Evolutionary conservation across 257 asterid genomes (phyloP), one percentile per base, ranked within the genome.

Genomic region (Pogostemon cablin): DNA sequence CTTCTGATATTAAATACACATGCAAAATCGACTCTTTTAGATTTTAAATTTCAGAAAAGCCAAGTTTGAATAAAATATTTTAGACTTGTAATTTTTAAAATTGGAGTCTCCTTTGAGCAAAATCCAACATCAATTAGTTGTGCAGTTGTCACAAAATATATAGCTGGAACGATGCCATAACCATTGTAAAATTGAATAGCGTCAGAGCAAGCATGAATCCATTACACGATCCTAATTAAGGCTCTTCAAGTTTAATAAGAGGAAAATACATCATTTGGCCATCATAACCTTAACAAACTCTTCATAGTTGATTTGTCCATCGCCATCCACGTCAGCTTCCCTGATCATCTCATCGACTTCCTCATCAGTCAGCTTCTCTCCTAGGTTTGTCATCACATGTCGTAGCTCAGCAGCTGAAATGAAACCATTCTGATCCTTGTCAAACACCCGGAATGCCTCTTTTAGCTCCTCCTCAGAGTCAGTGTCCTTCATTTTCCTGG

Each of bases 381-480:
- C 88, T 3, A 86, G 85, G 83, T 83, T 86, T 0, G 91, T 86
- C 91, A 83, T 83, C 73, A 83, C 91, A 10, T 86, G 90, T 62
- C 90, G 86, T 49, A 83, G 80, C 82, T 81, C 89, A 2, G 86
- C 89, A 50, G 89, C 89, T 6, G 89, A 84, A 44, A 84, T 84
- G 79, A 84, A 84, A 46, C 89, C 89, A 35, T 84, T 84, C 53
- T 84, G 89, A 71, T 84, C 89, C 81, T 84, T 84, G 82, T 84
- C 89, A 7, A 84, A 84, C n/a, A 81, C 89, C 9, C 89, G 86
- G 79, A 84, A 84, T 2, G 89, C 90, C 80, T 83, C 90, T 69
- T 86, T 86, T 66, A 86, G 85, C 75, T 86, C 90, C 81, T 86
- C 90, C 81, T 86, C 90, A 8, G 90, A 86, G 66, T 86, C 90